These are phyloP conservation scores for Monosporascus ibericus DNA, from an alignment of 2,329 filamentous ascomycete genomes.

Conservation along the genomic window DNA sequence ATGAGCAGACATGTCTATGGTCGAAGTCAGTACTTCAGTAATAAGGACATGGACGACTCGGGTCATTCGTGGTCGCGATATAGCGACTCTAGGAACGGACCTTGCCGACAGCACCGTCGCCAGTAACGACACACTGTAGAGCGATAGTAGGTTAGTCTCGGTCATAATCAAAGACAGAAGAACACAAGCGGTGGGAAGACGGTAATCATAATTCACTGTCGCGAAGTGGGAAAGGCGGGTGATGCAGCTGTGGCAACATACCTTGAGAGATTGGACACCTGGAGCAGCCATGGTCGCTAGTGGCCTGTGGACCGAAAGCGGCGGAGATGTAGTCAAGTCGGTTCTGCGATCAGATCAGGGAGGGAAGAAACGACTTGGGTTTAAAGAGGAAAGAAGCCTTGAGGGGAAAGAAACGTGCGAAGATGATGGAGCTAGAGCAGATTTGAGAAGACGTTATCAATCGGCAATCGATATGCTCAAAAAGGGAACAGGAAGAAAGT, in stretches of 20 bases:
- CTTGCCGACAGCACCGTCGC: conserved; percentile 99
- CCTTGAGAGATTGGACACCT: conserved; percentile 88
- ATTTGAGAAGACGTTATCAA: too few species aligned
- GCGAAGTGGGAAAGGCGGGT: not conserved
- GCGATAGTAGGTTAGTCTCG: conserved; percentile 28
- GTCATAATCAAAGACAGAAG: conserved; percentile 10
- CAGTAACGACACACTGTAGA: conserved; percentile 88
- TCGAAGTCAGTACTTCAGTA: conserved; percentile 20
- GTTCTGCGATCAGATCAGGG: not conserved
- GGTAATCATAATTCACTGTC: not conserved
- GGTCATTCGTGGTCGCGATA: conserved; percentile 6
- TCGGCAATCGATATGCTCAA: too few species aligned
- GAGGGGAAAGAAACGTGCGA: not conserved
- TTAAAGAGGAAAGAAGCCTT: not conserved
- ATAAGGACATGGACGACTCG: conserved; percentile 5
- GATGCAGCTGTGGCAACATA: conserved; percentile 33
- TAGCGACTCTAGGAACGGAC: conserved; percentile 43
- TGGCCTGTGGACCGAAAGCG: conserved; percentile 13
- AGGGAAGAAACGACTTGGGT: not conserved
- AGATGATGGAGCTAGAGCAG: too few species aligned
- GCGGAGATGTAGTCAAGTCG: conserved; percentile 7
- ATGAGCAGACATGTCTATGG: conserved; percentile 93
- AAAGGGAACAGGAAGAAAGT: too few species aligned
- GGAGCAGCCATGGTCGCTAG: conserved; percentile 66
- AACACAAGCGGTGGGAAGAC: conserved; percentile 4